A percentile compares a stretch with the other conserved stretches of the same genome.
Conservation (phyloP, 768 basidiomycete species). For the Leccinum sublutescens region DNA sequence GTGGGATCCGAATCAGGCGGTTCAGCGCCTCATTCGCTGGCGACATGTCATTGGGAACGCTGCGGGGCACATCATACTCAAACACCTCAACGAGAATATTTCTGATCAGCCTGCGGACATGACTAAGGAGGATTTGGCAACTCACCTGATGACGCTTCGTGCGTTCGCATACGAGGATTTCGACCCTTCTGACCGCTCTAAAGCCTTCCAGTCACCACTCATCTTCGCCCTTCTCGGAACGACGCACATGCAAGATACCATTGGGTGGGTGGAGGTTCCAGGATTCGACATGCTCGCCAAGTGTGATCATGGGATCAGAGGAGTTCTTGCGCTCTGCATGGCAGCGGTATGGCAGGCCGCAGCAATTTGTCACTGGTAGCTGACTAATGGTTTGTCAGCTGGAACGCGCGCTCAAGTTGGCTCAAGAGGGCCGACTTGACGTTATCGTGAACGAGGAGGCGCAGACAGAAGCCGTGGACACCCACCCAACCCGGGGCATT, state of each 20-base stretch:
- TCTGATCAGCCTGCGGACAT: neutral
- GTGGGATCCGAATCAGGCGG: neutral
- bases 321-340: neutral
- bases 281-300: neutral
- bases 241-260: neutral
- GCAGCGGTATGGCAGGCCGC: neutral
- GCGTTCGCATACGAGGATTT: neutral
- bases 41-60: neutral
- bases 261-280: neutral
- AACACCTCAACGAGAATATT: neutral
- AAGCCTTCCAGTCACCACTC: neutral
- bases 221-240: neutral
- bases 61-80: neutral
- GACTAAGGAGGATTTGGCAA: neutral
- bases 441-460: neutral
- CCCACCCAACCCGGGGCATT: neutral
- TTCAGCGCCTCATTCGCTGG: neutral
- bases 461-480: neutral
- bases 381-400: neutral
- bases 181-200: neutral
- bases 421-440: neutral
- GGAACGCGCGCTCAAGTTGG: neutral
- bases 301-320: neutral
- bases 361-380: neutral
- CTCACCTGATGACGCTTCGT: neutral